Percentiles rank a stretch among this genome's conserved stretches.
These are phyloP conservation scores for Brassica incana DNA, from an alignment of 345 rosid species.

Conservation along the genomic window DNA sequence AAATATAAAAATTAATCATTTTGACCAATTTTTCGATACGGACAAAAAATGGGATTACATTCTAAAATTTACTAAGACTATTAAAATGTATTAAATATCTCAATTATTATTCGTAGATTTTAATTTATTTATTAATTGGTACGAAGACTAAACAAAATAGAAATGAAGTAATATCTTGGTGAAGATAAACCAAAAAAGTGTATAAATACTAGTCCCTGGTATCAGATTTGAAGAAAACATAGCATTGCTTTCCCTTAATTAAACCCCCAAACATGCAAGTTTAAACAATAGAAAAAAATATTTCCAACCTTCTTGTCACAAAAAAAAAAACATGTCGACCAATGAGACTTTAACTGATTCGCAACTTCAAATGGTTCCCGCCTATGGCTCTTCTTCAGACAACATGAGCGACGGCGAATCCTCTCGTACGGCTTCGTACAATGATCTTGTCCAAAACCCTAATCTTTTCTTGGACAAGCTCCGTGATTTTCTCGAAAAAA, in stretches of 20 bases:
- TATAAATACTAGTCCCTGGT: neutral
- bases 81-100: neutral
- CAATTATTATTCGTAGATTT: neutral
- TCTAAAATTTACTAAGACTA: neutral
- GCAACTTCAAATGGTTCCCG: slow-evolving; percentile 26
- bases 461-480: slow-evolving; percentile 67
- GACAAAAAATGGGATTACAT: neutral
- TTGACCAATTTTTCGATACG: neutral
- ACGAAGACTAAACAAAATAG: neutral
- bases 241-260: neutral
- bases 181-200: neutral
- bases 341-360: neutral
- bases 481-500: slow-evolving; percentile 43
- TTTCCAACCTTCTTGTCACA: neutral
- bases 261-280: neutral
- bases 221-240: neutral
- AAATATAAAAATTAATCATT: neutral
- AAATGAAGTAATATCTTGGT: neutral
- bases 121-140: neutral
- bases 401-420: slow-evolving; percentile 35
- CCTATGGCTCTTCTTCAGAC: slow-evolving; percentile 37
- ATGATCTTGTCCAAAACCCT: slow-evolving; percentile 52
- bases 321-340: slow-evolving; percentile 10
- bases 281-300: neutral
- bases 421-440: slow-evolving; percentile 43